Evolutionary conservation across 2,329 filamentous ascomycete species (phyloP), one percentile per base, ranked within the genome.

Genomic region (Trichoderma sp.): DNA sequence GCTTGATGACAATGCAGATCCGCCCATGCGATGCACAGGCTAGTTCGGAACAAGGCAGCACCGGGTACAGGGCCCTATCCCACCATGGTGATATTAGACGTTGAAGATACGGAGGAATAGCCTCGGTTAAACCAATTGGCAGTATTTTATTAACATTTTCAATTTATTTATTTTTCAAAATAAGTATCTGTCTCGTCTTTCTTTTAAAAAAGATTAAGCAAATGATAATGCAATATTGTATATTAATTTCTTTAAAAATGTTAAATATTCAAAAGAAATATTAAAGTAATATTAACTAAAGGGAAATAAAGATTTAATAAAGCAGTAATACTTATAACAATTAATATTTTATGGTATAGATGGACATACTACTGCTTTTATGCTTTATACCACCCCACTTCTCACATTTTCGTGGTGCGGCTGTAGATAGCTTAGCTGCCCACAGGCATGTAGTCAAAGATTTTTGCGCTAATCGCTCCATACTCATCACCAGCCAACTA

Each of bases 381-480:
- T 21, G n/a, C 5, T 21, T 51, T 12, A 6, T 6, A 3, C 0
- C 3, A 21, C 43, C 43, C 43, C 15, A n/a, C 39, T 43, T 43
- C 15, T n/a, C 26, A 12, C 56, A 32, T n/a, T 58, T 58, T 6
- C 26, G 39, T 51, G 3, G 43, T 51, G 43, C 43, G 43, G 43
- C 18, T 51, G 43, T 51, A 51, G 26, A 18, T 32, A 51, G 26
- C 26, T 51, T 64, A 64, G 56, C 56, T 58, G 56, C 18, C 43
- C 43, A 51, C 43, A 51, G 43, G 43, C 26, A 58, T 8, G 14
- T 30, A 58, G 62, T 30, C 39, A 65, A 65, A 69, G 26, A 69
- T 61, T 51, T 51, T 51, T 69, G 66, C 66, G 57, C 66, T 69
- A 69, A 58, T 58, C 36, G 39, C 66, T 69, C 66, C 53, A 69